phyloP scores from a whole-genome alignment of 129 eudicot species.

The Artemisia argyi region DNA sequence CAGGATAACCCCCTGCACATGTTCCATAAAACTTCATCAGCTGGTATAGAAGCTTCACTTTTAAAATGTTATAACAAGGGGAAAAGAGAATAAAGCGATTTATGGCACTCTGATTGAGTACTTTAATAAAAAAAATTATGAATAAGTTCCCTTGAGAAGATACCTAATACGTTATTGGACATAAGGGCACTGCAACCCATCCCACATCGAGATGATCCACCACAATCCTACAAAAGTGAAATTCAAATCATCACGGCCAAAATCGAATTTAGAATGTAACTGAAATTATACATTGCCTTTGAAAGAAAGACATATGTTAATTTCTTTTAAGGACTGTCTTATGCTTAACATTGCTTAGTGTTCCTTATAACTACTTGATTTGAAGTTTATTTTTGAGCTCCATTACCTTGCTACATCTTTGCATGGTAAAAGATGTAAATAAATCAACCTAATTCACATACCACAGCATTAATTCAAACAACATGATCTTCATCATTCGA shows the following conservation, averaged over 20 bases:
- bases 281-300: not conserved
- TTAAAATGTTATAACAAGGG: not conserved
- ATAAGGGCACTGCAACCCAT: slow-evolving; percentile 94
- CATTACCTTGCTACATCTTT: not conserved
- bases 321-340: not conserved
- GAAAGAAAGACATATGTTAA: not conserved
- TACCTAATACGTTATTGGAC: slow-evolving; percentile 59
- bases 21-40: slow-evolving; percentile 11
- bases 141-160: slow-evolving; percentile 12
- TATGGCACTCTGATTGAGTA: not conserved
- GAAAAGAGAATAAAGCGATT: slow-evolving; percentile 2
- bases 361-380: not conserved
- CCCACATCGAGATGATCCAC: slow-evolving; percentile 81
- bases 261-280: not conserved
- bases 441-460: not conserved
- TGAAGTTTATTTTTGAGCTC: not conserved
- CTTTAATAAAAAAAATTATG: not conserved
- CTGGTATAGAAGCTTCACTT: slow-evolving; percentile 8
- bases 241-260: slow-evolving; percentile 19
- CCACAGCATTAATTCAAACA: not conserved
- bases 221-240: slow-evolving; percentile 63
- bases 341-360: not conserved
- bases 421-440: not conserved
- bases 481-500: slow-evolving; percentile 4
- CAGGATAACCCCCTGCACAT: slow-evolving; percentile 73